Evolutionary conservation across 805 yeast species (phyloP).

Genomic region (Metschnikowia arizonensis): DNA sequence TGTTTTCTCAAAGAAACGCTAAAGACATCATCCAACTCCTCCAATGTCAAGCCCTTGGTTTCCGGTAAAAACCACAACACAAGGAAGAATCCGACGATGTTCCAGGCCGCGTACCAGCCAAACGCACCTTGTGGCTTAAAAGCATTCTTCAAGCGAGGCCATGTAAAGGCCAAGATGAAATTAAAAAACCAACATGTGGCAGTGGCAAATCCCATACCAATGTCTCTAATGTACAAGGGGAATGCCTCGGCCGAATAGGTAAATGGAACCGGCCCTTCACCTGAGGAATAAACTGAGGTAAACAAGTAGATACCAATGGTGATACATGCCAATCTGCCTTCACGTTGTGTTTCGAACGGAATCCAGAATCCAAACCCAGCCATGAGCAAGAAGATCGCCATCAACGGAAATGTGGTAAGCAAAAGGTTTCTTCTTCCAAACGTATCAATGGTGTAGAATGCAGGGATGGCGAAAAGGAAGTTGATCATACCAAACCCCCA

Average conservation of each 20-base stretch:
- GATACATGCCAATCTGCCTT: conserved; percentile 63
- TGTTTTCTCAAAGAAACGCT: conserved; percentile 54
- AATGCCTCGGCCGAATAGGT: conserved; percentile 81
- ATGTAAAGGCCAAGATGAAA: conserved; percentile 65
- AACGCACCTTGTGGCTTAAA: conserved; percentile 82
- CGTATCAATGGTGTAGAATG: conserved; percentile 71
- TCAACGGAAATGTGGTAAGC: conserved; percentile 57
- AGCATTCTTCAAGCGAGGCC: conserved; percentile 68
- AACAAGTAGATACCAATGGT: conserved; percentile 71
- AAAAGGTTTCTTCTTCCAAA: conserved; percentile 67
- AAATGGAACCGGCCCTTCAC: conserved; percentile 89
- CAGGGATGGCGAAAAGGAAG: conserved; percentile 78
- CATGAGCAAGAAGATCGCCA: conserved; percentile 55
- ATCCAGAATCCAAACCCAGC: conserved; percentile 75
- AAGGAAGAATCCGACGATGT: conserved; percentile 62
- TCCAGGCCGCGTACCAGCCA: conserved; percentile 88
- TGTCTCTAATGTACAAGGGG: conserved; percentile 75
- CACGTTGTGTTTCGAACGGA: conserved; percentile 34
- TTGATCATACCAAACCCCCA: conserved; percentile 85
- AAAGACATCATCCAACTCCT: conserved; percentile 73
- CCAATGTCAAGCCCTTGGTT: conserved; percentile 67
- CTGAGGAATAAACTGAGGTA: conserved; percentile 71
- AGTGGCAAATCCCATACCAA: conserved; percentile 78
- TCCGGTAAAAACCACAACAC: conserved; percentile 72
- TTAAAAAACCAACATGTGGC: conserved; percentile 74